Evolutionary conservation across 2,329 filamentous ascomycete genomes (phyloP), one percentile per base, ranked within the genome.

Genomic region (Cladosporium sp.): DNA sequence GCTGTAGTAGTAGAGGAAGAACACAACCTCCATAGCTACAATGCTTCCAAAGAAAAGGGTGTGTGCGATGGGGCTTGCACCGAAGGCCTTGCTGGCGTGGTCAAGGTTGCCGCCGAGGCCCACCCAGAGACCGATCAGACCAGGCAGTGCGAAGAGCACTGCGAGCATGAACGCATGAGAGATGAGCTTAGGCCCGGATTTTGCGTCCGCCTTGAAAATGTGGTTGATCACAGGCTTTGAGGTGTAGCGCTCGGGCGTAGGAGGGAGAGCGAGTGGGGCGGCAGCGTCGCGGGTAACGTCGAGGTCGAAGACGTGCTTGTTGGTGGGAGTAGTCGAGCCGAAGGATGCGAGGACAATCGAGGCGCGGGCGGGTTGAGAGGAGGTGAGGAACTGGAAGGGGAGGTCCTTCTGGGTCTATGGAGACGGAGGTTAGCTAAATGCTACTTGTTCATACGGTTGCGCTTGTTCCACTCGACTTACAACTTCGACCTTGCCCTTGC

Each of bases 1-100:
- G 75, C 82, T 87, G 63, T 87, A 90, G 81, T 98, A 98, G 85
- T 99, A 99, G 71, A 97, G 81, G 83, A 95, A 94, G 81, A 99
- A 97, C 65, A 97, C 88, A 18, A 87, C 91, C 79, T 99, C 95
- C 83, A 99, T 91, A 26, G 89, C 88, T 47, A 97, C 68, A 65
- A 99, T 88, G 5, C 93, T 97, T 61, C 91, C 91, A 72, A 96
- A 91, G 83, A 98, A 99, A 38, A 93, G 78, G 34, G 83, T 83
- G 77, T 99, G 94, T 5, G 94, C 90, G 52, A 97, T 73, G 2
- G 95, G 94, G 0, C 92, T 91, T 26, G 86, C 83, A 66, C 87
- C 82, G 60, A 97, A 80, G 10, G 95, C 94, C 76, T 90, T 90
- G 62, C 86, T 79, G 1, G 95, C 80, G 76, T 98, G 92, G 74